These are phyloP conservation scores for Aquilaria yunnanensis DNA, from an alignment of 345 rosid species.

Conservation along the genomic window DNA sequence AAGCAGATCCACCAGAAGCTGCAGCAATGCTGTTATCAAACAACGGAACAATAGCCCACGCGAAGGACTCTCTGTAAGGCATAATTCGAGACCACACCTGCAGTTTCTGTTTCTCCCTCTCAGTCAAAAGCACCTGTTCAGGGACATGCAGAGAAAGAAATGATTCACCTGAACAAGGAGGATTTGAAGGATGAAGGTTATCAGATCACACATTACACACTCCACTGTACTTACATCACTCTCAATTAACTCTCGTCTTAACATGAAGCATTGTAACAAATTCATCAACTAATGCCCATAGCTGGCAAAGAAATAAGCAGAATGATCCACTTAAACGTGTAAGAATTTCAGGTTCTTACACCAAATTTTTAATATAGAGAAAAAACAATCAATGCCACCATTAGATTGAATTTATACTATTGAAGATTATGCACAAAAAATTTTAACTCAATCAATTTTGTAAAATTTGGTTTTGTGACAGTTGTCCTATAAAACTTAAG, in stretches of 20 bases:
- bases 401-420: too few species aligned
- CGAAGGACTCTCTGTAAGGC: constrained; percentile 95
- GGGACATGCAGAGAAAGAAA: constrained; percentile 15
- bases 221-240: too few species aligned
- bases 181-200: background rate
- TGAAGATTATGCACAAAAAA: too few species aligned
- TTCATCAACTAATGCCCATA: too few species aligned
- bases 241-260: background rate
- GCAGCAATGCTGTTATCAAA: constrained; percentile 79
- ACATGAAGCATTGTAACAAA: too few species aligned
- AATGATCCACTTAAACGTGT: background rate
- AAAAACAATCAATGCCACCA: background rate
- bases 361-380: background rate
- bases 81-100: constrained; percentile 98
- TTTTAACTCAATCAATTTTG: too few species aligned
- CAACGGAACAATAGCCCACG: constrained; percentile 98
- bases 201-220: constrained; percentile 3
- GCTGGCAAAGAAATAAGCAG: too few species aligned
- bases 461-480: too few species aligned
- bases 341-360: background rate
- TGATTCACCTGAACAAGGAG: constrained; percentile 4
- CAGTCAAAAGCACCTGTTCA: constrained; percentile 75
- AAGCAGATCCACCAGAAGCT: constrained; percentile 79
- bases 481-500: too few species aligned
- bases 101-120: constrained; percentile 96